Conservation (phyloP, 2,329 filamentous ascomycete species). For the Fusarium tuaranense region DNA sequence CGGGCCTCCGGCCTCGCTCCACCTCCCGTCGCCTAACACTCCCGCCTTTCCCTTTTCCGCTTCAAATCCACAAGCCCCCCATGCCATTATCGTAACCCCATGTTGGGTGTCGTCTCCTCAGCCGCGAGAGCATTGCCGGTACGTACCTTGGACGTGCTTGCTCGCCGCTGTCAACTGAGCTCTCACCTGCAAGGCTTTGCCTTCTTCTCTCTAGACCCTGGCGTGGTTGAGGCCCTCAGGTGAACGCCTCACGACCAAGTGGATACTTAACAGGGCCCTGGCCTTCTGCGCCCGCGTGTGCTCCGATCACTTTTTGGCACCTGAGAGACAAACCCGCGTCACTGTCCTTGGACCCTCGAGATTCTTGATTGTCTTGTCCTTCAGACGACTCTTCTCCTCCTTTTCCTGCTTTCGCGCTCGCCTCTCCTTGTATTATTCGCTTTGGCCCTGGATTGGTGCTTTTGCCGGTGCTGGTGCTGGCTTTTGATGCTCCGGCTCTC, state of each 20-base stretch:
- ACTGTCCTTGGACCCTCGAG: constrained; percentile 34
- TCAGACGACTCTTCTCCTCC: constrained; percentile 29
- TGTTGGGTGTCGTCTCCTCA: constrained; percentile 23
- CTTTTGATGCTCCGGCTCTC: constrained; percentile 28
- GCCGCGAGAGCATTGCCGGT: constrained; percentile 16
- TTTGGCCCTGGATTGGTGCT: constrained; percentile 35
- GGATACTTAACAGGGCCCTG: constrained; percentile 42
- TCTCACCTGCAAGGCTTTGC: constrained; percentile 38
- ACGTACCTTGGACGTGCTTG: constrained; percentile 25
- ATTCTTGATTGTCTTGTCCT: constrained; percentile 23
- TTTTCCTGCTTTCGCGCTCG: constrained; percentile 22
- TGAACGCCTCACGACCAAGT: constrained; percentile 38
- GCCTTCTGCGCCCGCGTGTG: constrained; percentile 39
- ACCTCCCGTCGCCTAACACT: constrained; percentile 41
- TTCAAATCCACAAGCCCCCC: constrained; percentile 30
- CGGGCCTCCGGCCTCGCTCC: constrained; percentile 40
- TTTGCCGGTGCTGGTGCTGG: constrained; percentile 41
- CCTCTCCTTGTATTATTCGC: constrained; percentile 21
- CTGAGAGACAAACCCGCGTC: constrained; percentile 32
- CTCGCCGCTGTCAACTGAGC: constrained; percentile 35
- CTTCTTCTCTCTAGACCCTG: constrained; percentile 34
- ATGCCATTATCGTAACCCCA: constrained; percentile 29
- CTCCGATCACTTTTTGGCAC: constrained; percentile 42
- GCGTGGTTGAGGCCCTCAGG: constrained; percentile 27
- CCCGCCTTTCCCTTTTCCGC: constrained; percentile 30